A percentile compares a stretch with the other conserved stretches of the same genome.
phyloP scores from a whole-genome alignment of 345 rosid genomes.

The Cardiospermum halicacabum region DNA sequence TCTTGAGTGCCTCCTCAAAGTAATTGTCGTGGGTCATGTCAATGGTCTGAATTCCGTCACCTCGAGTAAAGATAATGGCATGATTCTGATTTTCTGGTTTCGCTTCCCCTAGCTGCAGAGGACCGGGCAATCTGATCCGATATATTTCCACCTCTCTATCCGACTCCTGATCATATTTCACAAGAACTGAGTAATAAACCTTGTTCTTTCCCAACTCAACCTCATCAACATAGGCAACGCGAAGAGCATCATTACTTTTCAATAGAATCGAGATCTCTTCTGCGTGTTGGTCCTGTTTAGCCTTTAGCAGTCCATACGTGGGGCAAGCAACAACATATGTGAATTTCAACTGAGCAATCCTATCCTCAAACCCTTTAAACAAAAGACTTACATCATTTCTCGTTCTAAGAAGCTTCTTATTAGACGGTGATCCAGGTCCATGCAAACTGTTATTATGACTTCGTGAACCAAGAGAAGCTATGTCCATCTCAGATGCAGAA shows the following conservation, averaged over 20 bases:
- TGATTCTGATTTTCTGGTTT: conserved; percentile 98
- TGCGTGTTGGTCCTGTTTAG: conserved; percentile 62
- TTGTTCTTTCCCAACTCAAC: conserved; percentile 47
- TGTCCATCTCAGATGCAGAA: conserved; percentile 81
- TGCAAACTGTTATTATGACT: conserved; percentile 23
- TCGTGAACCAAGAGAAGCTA: conserved; percentile 42
- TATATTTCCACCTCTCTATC: conserved; percentile 82
- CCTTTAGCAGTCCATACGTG: conserved; percentile 73
- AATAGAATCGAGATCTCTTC: conserved; percentile 68
- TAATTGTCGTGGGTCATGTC: conserved; percentile 96
- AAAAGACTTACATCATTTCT: conserved; percentile 55
- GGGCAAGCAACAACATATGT: conserved; percentile 83
- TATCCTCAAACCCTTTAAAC: conserved; percentile 82
- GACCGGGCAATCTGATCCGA: conserved; percentile 85
- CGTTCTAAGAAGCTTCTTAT: conserved; percentile 37
- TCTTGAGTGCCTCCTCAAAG: conserved; percentile 90
- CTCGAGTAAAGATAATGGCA: conserved; percentile 88
- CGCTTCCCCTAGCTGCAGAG: conserved; percentile 85
- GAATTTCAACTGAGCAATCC: conserved; percentile 77
- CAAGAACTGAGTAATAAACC: conserved; percentile 73
- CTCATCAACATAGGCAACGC: conserved; percentile 91
- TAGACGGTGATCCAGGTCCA: conserved; percentile 26
- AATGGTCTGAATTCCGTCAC: conserved; percentile 90
- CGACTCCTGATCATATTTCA: conserved; percentile 66
- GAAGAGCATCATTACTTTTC: conserved; percentile 76